Evolutionary conservation across 2,329 filamentous ascomycete species (phyloP), one percentile per base, ranked within the genome.

Genomic region (Hypoxylon sp.): DNA sequence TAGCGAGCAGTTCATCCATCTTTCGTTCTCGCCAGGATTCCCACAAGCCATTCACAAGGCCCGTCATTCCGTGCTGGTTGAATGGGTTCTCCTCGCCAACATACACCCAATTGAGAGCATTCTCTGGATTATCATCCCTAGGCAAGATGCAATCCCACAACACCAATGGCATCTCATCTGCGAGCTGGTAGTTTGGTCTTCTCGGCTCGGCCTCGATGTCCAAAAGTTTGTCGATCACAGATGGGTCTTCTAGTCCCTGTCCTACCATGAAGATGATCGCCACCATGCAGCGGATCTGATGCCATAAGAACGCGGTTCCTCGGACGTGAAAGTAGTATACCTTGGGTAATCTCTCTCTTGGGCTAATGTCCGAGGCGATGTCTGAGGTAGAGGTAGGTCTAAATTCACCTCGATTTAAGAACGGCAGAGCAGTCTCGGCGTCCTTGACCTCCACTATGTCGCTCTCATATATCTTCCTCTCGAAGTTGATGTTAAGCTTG

Each of bases 131-230:
- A 46, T 79, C 76, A 29, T 81, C 80, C 65, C 82, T 81, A 0
- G 93, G 93, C 80, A 98, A 99, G 35, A 97, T 86, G 80, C 95
- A 98, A 81, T 98, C 94, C 95, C 95, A 98, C 5, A 99, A 87
- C 14, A 98, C 96, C 8, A 99, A 87, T 1, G 96, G 95, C 26
- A 90, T 88, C 78, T 98, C 95, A 54, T 91, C 90, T 0, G 96
- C 96, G 90, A 99, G 97, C 76, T 92, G 89, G 81, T 98, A 99
- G 68, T 88, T 88, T 0, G 96, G 96, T 71, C 91, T 90, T n/a
- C 89, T 83, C 1, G 94, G 93, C 74, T 90, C 91, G 71, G 86
- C 86, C 29, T 83, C 76, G 8, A 92, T 84, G 77, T 98, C 92
- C 26, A 99, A 86, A 46, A 99, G 84, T 24, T 91, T 85, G 57